Base-by-base conservation (phyloP, 2,329 filamentous ascomycete species). In the Zelopaecilomyces penicillatus region DNA sequence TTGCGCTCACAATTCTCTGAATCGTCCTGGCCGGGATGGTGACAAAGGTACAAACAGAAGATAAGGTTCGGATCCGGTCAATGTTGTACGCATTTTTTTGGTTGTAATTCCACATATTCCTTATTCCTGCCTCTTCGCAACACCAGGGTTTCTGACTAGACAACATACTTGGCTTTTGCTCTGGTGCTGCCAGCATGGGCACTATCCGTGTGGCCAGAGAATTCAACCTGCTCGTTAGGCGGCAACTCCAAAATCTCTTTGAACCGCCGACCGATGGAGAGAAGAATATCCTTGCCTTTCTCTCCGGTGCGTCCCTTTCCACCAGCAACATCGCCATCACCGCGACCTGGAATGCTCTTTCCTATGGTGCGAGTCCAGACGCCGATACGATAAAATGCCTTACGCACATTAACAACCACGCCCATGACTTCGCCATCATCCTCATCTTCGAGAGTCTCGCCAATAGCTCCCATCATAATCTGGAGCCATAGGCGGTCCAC, bases 351-450 rank as follows among this genome's bases (percentile, higher is more conserved):
- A 49, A 90, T 83, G 60, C 77, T 78, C 74, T 91, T 91, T 62
- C 91, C 91, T 44, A 88, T 88, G 47, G 90, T 95, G 60, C 89
- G 85, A 52, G 93, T 98, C 93, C 94, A 98, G 57, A 97, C 81
- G 63, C 91, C 90, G 56, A 98, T 85, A 73, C 93, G 87, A 78
- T 89, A 98, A 74, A 98, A 97, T 42, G 86, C 90, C 75, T 95
- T 96, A 67, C 93, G 86, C 48, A 98, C 91, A 68, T 98, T 98
- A 73, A 97, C 90, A 28, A 98, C 93, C 31, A 98, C 94, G 53
- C 93, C 93, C 93, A 97, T 97, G 65, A 98, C 85, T 69, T 98
- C 94, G 57, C 90, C 90, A 62, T 97, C 93, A 31, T 84, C 83
- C 62, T 96, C 90, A 35, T 87, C 83, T 73, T 98, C 93, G 44